Conservation (phyloP, 2,329 filamentous ascomycete species). For the Akanthomyces muscarius region DNA sequence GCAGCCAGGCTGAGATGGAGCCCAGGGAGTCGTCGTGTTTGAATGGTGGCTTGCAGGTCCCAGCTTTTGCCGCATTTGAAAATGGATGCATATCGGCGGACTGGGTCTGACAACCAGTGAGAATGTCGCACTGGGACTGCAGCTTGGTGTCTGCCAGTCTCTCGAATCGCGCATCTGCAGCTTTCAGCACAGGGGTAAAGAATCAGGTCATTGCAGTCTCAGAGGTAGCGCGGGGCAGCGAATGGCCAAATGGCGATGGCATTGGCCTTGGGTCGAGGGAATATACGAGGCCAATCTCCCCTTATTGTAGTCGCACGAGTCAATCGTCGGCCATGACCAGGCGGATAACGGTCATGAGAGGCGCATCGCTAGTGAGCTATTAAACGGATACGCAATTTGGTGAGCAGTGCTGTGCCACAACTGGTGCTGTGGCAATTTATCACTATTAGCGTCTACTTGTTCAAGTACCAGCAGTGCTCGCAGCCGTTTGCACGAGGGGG, state of each 20-base stretch:
- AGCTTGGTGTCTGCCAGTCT: background rate
- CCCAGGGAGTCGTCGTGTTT: background rate
- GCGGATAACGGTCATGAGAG: background rate
- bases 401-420: background rate
- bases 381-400: background rate
- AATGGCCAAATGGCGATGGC: background rate
- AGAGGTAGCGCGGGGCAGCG: background rate
- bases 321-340: background rate
- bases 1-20: background rate
- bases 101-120: background rate
- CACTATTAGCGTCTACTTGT: background rate
- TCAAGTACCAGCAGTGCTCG: background rate
- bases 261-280: background rate
- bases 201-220: background rate
- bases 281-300: background rate
- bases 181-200: background rate
- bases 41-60: constrained; percentile 4
- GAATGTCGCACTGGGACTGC: background rate
- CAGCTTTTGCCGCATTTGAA: constrained; percentile 13
- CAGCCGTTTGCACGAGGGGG: background rate
- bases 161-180: background rate
- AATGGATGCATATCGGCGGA: background rate
- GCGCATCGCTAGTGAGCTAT: background rate
- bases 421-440: background rate
- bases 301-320: background rate